Evolutionary conservation across 805 yeast genomes (phyloP).

Genomic region (Komagataella kurtzmanii): DNA sequence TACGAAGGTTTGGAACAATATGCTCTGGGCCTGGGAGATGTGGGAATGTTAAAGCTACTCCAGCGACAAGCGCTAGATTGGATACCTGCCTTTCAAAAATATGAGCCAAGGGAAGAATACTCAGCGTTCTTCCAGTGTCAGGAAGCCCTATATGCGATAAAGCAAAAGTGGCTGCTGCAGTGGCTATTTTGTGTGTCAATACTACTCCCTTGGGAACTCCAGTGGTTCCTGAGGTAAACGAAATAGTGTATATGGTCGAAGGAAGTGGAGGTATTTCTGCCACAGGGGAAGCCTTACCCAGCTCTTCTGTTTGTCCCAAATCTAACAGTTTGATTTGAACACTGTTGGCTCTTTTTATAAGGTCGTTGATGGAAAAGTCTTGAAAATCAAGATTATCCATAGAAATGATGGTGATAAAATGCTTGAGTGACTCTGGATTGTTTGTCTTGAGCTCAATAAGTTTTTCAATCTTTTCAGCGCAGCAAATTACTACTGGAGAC

Average conservation of each 20-base stretch:
- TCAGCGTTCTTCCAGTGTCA: slow-evolving; percentile 1
- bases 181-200: slow-evolving; percentile 41
- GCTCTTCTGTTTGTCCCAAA: slow-evolving; percentile 23
- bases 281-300: slow-evolving; percentile 36
- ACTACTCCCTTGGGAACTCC: slow-evolving; percentile 76
- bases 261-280: slow-evolving; percentile 14
- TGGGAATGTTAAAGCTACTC: slow-evolving; percentile 31
- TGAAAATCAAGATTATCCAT: slow-evolving; percentile 31
- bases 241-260: slow-evolving; percentile 24
- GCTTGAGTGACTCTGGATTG: slow-evolving; percentile 17
- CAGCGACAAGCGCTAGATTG: slow-evolving; percentile 1
- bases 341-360: slow-evolving; percentile 11
- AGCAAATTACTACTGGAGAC: slow-evolving; percentile 41
- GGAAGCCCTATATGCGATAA: not conserved
- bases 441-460: slow-evolving; percentile 30
- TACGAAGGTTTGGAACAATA: slow-evolving; percentile 44
- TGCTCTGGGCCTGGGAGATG: slow-evolving; percentile 32
- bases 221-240: slow-evolving; percentile 56
- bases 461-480: slow-evolving; percentile 35
- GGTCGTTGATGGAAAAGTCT: slow-evolving; percentile 14
- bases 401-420: slow-evolving; percentile 38
- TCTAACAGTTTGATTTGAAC: slow-evolving; percentile 16
- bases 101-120: slow-evolving; percentile 8
- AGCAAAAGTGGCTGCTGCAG: slow-evolving; percentile 18
- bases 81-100: slow-evolving; percentile 8